Evolutionary conservation across 2,329 filamentous ascomycete species (phyloP).

Genomic region (Niveomyces coronatus): DNA sequence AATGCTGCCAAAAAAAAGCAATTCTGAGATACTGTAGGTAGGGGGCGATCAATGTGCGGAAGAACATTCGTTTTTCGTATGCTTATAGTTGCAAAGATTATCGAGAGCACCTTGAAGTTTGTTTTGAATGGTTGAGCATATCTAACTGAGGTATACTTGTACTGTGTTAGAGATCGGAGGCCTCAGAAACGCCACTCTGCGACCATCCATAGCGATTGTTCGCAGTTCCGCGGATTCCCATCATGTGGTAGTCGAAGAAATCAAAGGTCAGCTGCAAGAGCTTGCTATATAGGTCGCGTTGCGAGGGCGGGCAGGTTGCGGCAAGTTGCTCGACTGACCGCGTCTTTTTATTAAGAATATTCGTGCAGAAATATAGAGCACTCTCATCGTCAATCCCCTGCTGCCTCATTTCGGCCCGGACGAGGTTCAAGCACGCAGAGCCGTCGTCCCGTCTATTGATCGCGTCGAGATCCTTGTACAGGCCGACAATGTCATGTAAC

Average conservation of each 20-base stretch:
- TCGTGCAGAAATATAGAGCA: conserved; percentile 1
- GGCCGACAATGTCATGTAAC: conserved; percentile 8
- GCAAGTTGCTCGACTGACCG: conserved; percentile 3
- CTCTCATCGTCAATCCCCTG: not conserved
- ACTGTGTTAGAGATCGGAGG: too few relatives aligned
- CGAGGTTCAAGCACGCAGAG: conserved; percentile 9
- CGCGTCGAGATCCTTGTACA: conserved; percentile 6
- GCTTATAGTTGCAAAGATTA: too few relatives aligned
- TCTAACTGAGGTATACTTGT: too few relatives aligned
- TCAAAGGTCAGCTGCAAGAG: conserved; percentile 3
- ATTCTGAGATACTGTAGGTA: too few relatives aligned
- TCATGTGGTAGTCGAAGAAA: conserved; percentile 6
- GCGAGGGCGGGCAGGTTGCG: not conserved
- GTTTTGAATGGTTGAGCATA: too few relatives aligned
- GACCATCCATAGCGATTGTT: conserved; percentile 14
- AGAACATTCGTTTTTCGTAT: too few relatives aligned
- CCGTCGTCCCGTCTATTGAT: conserved; percentile 6
- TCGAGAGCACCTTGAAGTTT: too few relatives aligned
- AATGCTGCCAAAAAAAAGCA: too few relatives aligned
- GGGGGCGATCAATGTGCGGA: too few relatives aligned
- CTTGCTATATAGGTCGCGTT: not conserved
- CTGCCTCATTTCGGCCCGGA: conserved; percentile 3
- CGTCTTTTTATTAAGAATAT: conserved; percentile 2
- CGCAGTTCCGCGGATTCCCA: conserved; percentile 4
- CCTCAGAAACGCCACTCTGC: too few relatives aligned